A percentile compares a stretch with the other conserved stretches of the same genome.
Conservation (phyloP, 345 rosid genomes). For the Eucalyptus pauciflora region DNA sequence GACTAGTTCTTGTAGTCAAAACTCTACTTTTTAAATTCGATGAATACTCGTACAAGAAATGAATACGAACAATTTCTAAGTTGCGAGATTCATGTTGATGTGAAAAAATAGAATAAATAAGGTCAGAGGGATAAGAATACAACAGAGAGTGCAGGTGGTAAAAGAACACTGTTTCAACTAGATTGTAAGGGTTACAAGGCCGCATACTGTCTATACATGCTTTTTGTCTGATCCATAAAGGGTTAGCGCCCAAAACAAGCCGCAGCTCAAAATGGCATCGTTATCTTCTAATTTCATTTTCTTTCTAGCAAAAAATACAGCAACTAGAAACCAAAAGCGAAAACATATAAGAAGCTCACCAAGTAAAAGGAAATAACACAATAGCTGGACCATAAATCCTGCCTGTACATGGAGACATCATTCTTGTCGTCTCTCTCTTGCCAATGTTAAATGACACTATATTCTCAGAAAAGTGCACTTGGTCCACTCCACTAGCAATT, state of each 20-base stretch:
- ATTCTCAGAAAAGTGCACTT: not conserved
- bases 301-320: not conserved
- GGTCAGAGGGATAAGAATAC: not conserved
- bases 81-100: not conserved
- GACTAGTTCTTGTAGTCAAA: not conserved
- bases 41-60: not conserved
- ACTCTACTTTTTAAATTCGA: not conserved
- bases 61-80: not conserved
- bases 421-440: not conserved
- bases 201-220: not conserved
- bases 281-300: not conserved
- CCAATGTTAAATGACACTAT: not conserved
- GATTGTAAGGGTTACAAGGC: not conserved
- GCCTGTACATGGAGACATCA: not conserved
- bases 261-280: not conserved
- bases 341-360: not conserved
- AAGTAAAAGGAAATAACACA: not conserved
- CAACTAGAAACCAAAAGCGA: not conserved
- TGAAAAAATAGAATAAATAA: not conserved
- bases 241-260: not conserved
- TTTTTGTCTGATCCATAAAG: not conserved
- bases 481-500: not conserved
- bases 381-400: not conserved
- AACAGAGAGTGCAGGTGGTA: not conserved
- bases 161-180: not conserved